These are phyloP conservation scores for Scedosporium dehoogii DNA, from an alignment of 2,329 filamentous ascomycete species.

Conservation along the genomic window DNA sequence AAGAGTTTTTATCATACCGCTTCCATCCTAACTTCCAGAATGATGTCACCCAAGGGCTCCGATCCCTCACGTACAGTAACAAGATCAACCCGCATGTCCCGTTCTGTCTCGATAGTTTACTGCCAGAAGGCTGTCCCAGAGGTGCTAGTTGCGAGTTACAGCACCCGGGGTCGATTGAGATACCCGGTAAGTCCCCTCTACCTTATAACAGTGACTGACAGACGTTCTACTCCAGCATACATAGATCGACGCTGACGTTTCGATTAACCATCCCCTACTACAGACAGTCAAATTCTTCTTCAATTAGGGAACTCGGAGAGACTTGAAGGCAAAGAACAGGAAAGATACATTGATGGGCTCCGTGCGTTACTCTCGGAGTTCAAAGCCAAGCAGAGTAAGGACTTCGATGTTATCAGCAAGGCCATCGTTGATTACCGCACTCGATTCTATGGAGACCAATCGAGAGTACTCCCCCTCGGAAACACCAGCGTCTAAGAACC, in stretches of 20 bases:
- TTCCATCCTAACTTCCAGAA: constrained; percentile 72
- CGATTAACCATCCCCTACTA: constrained; percentile 3
- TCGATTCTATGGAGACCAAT: constrained; percentile 53
- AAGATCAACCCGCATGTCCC: constrained; percentile 67
- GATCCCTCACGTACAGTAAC: constrained; percentile 89
- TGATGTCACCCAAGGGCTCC: constrained; percentile 64
- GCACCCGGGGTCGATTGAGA: constrained; percentile 66
- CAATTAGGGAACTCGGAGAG: constrained; percentile 59
- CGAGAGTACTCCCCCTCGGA: constrained; percentile 51
- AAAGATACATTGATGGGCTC: constrained; percentile 53
- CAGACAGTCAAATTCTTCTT: constrained; percentile 65
- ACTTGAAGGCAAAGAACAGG: constrained; percentile 50
- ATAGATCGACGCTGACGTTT: constrained; percentile 6
- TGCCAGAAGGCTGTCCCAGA: constrained; percentile 58
- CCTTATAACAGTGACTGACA: constrained; percentile 9
- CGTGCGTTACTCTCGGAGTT: constrained; percentile 50
- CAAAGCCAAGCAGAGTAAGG: constrained; percentile 48
- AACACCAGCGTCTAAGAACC: constrained; percentile 26
- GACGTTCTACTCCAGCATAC: not conserved
- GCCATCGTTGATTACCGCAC: constrained; percentile 59
- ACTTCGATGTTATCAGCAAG: constrained; percentile 57
- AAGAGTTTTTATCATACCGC: constrained; percentile 76
- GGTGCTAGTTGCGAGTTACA: constrained; percentile 64
- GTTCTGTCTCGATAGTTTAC: constrained; percentile 68
- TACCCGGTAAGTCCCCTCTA: constrained; percentile 58